Base-by-base conservation (phyloP, 441 rosid species). In the Viola pubescens region DNA sequence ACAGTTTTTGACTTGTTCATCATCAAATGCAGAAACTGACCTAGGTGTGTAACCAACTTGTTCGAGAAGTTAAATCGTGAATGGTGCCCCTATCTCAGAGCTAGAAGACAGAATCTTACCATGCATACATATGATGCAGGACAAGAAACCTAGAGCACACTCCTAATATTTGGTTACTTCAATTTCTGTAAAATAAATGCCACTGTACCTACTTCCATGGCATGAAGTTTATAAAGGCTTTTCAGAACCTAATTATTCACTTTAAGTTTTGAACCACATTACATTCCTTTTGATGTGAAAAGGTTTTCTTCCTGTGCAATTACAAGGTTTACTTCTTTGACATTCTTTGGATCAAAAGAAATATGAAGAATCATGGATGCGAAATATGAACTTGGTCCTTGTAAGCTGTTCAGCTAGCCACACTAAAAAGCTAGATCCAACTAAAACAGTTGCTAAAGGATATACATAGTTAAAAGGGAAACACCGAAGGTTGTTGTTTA, bases 11-110 rank as follows among this genome's bases (percentile, higher is more conserved):
- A 65, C 58, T 58, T 66, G 74, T 26, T 26, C 65, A 61, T 67
- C 58, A 62, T 61, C 62, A 65, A 62, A 61, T 53, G 60, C 64
- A 69, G 45, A 69, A 48, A 60, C 76, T 76, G 64, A 77, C 66
- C 46, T 44, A 59, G 60, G 65, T 16, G 55, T 67, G 67, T 58
- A 62, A 45, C 65, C 44, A 40, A 58, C 48, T 39, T 39, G 46
- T 46, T 38, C n/a, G 42, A 37, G 64, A 48, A 67, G 50, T 58
- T 38, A 53, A 64, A 40, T 51, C 54, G 56, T 19, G 39, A 49
- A 19, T 14, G 46, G 60, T 43, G 73, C 64, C 65, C 62, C 71
- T 50, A 41, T 42, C 48, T 60, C 61, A 13, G 60, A 64, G 34
- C 48, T 60, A 54, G 64, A 66, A 60, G 72, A 65, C 55, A 71